A percentile compares a stretch with the other conserved stretches of the same genome.
Conservation (phyloP, 2,329 filamentous ascomycete species). For the Paecilomyces sp. region DNA sequence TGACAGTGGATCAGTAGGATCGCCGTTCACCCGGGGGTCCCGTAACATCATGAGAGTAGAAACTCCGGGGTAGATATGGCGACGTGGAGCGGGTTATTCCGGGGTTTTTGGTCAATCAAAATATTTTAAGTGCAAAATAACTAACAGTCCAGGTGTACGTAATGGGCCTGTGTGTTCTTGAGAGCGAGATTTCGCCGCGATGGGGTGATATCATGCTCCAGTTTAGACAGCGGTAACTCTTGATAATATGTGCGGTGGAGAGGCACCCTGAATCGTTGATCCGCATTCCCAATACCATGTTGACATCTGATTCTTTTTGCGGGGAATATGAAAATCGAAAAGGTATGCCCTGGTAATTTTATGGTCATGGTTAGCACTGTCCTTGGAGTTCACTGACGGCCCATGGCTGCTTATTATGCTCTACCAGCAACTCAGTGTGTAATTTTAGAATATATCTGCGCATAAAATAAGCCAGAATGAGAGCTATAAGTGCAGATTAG, state of each 20-base stretch:
- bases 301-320: not conserved
- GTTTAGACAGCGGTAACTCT: not conserved
- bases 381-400: too few relatives aligned
- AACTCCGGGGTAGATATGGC: not conserved
- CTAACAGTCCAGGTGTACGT: not conserved
- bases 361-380: too few relatives aligned
- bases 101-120: not conserved
- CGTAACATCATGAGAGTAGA: not conserved
- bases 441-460: not conserved
- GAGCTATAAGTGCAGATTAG: not conserved
- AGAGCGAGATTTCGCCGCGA: not conserved
- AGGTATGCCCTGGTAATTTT: too few relatives aligned
- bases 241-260: not conserved
- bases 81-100: not conserved
- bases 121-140: not conserved
- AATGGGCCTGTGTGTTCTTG: not conserved
- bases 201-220: not conserved
- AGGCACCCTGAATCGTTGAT: too few relatives aligned
- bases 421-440: not conserved
- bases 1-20: not conserved
- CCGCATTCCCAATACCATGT: too few relatives aligned
- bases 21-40: not conserved
- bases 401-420: not conserved
- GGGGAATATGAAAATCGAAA: not conserved
- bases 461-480: not conserved